phyloP scores from a whole-genome alignment of 352 stramenopile genomes.

The Stramenopiles sp. region DNA sequence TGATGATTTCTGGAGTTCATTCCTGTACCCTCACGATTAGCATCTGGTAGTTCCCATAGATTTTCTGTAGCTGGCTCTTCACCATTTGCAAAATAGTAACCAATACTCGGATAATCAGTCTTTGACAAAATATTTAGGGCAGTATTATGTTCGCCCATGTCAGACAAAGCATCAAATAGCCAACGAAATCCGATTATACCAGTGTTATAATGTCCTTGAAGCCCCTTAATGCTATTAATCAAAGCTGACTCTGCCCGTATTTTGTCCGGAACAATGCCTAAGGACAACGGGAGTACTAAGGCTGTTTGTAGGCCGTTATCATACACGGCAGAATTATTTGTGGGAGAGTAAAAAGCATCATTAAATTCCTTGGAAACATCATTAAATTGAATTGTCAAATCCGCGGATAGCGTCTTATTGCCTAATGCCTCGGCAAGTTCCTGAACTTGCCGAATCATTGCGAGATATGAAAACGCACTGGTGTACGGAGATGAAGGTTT shows the following conservation, averaged over 20 bases:
- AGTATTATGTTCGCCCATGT: slow-evolving; percentile 4
- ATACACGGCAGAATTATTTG: slow-evolving; percentile 21
- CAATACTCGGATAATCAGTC: slow-evolving; percentile 16
- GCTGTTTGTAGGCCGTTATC: slow-evolving; percentile 22
- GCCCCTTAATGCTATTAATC: slow-evolving; percentile 22
- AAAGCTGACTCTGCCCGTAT: slow-evolving; percentile 12
- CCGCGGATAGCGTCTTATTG: background rate
- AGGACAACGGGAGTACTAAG: slow-evolving; percentile 16
- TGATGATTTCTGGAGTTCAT: slow-evolving; percentile 15
- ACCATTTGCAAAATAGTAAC: slow-evolving; percentile 14
- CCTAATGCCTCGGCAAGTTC: slow-evolving; percentile 16
- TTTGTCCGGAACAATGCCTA: slow-evolving; percentile 16
- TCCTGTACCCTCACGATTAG: background rate
- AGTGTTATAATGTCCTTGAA: slow-evolving; percentile 19
- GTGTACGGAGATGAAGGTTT: slow-evolving; percentile 12
- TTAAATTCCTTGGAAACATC: slow-evolving; percentile 20
- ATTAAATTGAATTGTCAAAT: background rate
- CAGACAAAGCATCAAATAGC: slow-evolving; percentile 14
- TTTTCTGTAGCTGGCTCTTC: slow-evolving; percentile 17
- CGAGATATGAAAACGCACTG: slow-evolving; percentile 22
- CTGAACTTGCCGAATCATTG: slow-evolving; percentile 17
- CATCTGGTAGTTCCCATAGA: slow-evolving; percentile 18
- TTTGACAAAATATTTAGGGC: slow-evolving; percentile 10
- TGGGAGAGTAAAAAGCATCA: slow-evolving; percentile 21
- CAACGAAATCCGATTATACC: slow-evolving; percentile 24